A percentile compares a stretch with the other conserved stretches of the same genome.
These are phyloP conservation scores for Symbiodinium pilosum DNA, from an alignment of 73 alveolate genomes.

Conservation along the genomic window DNA sequence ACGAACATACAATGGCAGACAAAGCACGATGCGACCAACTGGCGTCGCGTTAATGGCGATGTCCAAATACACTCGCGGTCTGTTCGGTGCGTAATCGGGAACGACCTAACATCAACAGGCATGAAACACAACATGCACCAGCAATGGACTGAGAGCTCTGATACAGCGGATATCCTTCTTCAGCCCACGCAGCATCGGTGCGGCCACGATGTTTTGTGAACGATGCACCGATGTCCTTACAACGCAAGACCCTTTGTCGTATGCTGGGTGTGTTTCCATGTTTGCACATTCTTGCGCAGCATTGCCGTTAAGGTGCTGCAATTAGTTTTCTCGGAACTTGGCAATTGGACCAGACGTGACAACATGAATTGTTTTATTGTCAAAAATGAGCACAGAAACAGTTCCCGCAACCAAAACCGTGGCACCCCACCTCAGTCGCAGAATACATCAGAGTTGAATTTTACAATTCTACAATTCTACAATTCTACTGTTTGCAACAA, in stretches of 20 bases:
- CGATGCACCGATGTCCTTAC: slow-evolving; percentile 42
- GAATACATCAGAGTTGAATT: too few species aligned
- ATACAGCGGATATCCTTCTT: too few species aligned
- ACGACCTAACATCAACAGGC: slow-evolving; percentile 35
- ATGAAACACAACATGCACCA: background rate
- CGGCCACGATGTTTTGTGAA: slow-evolving; percentile 85
- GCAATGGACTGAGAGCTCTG: too few species aligned
- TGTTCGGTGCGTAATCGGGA: slow-evolving; percentile 35
- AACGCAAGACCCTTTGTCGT: too few species aligned
- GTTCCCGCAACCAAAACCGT: too few species aligned
- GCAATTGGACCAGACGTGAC: background rate
- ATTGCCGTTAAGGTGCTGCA: background rate
- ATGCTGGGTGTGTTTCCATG: too few species aligned
- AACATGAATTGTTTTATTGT: too few species aligned
- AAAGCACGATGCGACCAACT: slow-evolving; percentile 63
- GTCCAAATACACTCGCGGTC: slow-evolving; percentile 77
- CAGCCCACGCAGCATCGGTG: slow-evolving; percentile 22
- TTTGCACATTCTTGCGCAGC: too few species aligned
- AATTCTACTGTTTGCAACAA: too few species aligned
- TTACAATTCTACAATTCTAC: too few species aligned
- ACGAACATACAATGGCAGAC: background rate
- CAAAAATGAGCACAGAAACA: too few species aligned
- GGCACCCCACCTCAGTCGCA: too few species aligned
- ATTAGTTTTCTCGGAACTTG: background rate
- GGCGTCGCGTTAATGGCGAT: slow-evolving; percentile 70